Evolutionary conservation across 306 rosid species (phyloP).

Genomic region (Rosa chinensis): DNA sequence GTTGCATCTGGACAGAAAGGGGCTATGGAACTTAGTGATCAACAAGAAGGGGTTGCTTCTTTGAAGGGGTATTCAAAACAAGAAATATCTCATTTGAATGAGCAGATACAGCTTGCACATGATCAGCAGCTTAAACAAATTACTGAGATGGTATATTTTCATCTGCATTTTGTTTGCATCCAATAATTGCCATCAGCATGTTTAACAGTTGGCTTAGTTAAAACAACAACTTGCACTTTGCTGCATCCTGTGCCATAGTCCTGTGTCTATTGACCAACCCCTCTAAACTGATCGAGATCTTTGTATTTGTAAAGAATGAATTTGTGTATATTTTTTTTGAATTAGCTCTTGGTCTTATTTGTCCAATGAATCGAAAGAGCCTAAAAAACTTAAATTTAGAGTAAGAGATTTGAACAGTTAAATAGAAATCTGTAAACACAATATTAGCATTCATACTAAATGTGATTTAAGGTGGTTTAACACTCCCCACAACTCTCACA

Average conservation of each 20-base stretch:
- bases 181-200: neutral
- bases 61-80: slow-evolving; percentile 49
- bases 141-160: slow-evolving; percentile 69
- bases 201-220: neutral
- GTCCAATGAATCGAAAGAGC: neutral
- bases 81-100: slow-evolving; percentile 45
- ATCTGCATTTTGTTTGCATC: neutral
- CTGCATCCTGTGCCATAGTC: neutral
- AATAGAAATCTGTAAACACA: neutral
- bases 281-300: neutral
- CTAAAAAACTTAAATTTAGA: neutral
- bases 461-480: neutral
- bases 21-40: slow-evolving; percentile 52
- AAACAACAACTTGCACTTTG: neutral
- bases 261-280: neutral
- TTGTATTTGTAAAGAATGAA: neutral
- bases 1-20: slow-evolving; percentile 50
- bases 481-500: neutral
- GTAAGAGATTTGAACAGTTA: neutral
- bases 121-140: slow-evolving; percentile 72
- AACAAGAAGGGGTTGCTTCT: slow-evolving; percentile 52
- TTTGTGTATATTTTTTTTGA: neutral
- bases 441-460: neutral
- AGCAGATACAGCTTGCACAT: slow-evolving; percentile 54
- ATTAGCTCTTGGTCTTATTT: neutral